A percentile compares a stretch with the other conserved stretches of the same genome.
phyloP scores from a whole-genome alignment of 306 rosid genomes.

The Cucurbita ficifolia region DNA sequence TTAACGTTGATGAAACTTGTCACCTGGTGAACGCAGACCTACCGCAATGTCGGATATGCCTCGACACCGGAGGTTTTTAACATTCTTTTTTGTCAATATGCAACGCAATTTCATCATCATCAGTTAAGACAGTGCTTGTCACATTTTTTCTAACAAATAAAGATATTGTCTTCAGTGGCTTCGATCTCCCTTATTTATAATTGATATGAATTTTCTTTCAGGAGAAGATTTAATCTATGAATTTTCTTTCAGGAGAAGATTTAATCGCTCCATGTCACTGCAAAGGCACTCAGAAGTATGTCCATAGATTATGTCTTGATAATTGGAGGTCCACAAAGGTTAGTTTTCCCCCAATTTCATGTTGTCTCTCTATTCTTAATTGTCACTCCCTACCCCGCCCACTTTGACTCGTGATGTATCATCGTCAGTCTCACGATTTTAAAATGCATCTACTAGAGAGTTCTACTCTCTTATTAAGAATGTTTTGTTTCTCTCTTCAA shows the following conservation, averaged over 20 bases:
- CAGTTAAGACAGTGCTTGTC: neutral
- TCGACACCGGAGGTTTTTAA: slow-evolving; percentile 65
- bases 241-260: slow-evolving; percentile 59
- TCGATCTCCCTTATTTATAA: too few species aligned
- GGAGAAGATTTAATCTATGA: slow-evolving; percentile 55
- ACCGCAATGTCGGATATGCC: slow-evolving; percentile 90
- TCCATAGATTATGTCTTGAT: slow-evolving; percentile 90
- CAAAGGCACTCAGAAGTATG: slow-evolving; percentile 94
- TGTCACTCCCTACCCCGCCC: neutral
- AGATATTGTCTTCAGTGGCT: neutral
- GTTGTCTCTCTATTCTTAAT: neutral
- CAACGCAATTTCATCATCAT: slow-evolving; percentile 4
- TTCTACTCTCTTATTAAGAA: too few species aligned
- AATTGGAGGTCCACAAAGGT: slow-evolving; percentile 99
- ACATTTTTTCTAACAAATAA: neutral
- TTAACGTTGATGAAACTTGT: slow-evolving; percentile 36
- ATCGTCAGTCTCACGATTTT: too few species aligned
- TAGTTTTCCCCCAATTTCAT: neutral
- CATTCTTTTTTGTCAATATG: slow-evolving; percentile 7
- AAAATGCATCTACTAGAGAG: too few species aligned
- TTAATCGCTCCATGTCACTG: slow-evolving; percentile 94
- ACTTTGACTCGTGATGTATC: too few species aligned
- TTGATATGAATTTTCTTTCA: slow-evolving; percentile 18
- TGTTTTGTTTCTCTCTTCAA: too few species aligned
- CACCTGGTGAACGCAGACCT: slow-evolving; percentile 58